Evolutionary conservation across 768 basidiomycete species (phyloP).

Genomic region (Trametes cubensis): DNA sequence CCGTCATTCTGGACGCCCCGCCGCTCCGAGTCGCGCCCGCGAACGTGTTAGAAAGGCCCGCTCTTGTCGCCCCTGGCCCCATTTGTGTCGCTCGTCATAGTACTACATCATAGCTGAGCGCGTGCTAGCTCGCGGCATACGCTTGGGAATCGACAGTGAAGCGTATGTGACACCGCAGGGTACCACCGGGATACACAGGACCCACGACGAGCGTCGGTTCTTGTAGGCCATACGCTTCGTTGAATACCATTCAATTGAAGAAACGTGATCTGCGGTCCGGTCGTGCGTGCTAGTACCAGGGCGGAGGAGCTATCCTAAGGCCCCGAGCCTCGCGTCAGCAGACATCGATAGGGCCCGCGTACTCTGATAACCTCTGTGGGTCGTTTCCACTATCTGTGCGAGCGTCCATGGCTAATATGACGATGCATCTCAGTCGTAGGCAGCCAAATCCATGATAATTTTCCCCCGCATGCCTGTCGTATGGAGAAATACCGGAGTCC

Average conservation of each 20-base stretch:
- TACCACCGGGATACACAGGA: slow-evolving; percentile 21
- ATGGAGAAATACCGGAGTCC: slow-evolving; percentile 27
- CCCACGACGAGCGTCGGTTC: slow-evolving; percentile 18
- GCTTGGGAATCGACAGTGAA: slow-evolving; percentile 12
- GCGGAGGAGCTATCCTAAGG: background rate
- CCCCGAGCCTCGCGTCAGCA: background rate
- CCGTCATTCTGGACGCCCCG: background rate
- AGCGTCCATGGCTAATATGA: slow-evolving; percentile 1
- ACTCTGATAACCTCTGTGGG: slow-evolving; percentile 15
- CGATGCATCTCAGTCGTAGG: slow-evolving; percentile 9
- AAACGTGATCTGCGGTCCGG: slow-evolving; percentile 19
- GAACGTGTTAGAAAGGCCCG: background rate
- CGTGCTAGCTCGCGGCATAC: background rate
- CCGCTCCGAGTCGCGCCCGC: background rate
- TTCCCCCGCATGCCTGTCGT: slow-evolving; percentile 25
- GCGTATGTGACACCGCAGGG: slow-evolving; percentile 9
- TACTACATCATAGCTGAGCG: slow-evolving; percentile 10
- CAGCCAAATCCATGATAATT: slow-evolving; percentile 17
- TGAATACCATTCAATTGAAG: slow-evolving; percentile 23
- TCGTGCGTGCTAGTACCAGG: background rate
- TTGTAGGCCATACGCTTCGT: slow-evolving; percentile 15
- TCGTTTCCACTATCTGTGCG: background rate
- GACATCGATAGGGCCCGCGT: background rate
- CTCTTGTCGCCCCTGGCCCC: background rate
- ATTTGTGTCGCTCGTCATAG: background rate